These are phyloP conservation scores for Scenedesmus sp. DNA, from an alignment of 163 green algal species.

Conservation along the genomic window DNA sequence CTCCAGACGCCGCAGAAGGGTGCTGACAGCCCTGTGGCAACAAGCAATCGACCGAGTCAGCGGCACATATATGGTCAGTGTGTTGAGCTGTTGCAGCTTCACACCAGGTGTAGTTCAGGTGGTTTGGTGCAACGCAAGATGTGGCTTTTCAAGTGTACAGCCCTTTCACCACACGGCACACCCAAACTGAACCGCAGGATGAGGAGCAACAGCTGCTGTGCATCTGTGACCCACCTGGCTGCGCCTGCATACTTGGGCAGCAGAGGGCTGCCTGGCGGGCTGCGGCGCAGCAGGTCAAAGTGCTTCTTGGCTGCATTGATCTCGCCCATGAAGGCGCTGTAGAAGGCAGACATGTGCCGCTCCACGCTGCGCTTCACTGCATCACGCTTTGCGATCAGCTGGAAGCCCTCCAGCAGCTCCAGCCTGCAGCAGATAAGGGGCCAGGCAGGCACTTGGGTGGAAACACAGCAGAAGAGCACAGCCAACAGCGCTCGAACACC, in stretches of 20 bases:
- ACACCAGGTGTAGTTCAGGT: too few relatives aligned
- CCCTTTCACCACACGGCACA: not conserved
- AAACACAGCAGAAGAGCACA: not conserved
- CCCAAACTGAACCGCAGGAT: not conserved
- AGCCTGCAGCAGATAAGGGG: not conserved
- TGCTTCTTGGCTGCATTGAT: conserved; percentile 87
- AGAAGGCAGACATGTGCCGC: conserved; percentile 83
- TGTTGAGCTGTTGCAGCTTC: not conserved
- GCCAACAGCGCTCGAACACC: not conserved
- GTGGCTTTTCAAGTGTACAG: too few relatives aligned
- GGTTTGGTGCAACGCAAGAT: too few relatives aligned
- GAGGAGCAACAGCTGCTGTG: not conserved
- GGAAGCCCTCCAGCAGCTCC: conserved; percentile 86
- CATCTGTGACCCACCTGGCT: conserved; percentile 67
- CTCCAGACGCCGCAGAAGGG: conserved; percentile 79
- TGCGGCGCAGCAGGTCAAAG: conserved; percentile 80
- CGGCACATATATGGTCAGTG: not conserved
- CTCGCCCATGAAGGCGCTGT: conserved; percentile 73
- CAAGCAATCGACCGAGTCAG: not conserved
- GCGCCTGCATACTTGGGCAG: conserved; percentile 81
- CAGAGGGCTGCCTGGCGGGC: conserved; percentile 70
- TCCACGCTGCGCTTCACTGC: conserved; percentile 82
- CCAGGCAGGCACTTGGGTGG: not conserved
- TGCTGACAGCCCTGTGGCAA: conserved; percentile 62
- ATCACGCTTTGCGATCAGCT: conserved; percentile 81